Evolutionary conservation across 192 early-diverging fungal genomes (phyloP).

Genomic region (Coemansia sp.): DNA sequence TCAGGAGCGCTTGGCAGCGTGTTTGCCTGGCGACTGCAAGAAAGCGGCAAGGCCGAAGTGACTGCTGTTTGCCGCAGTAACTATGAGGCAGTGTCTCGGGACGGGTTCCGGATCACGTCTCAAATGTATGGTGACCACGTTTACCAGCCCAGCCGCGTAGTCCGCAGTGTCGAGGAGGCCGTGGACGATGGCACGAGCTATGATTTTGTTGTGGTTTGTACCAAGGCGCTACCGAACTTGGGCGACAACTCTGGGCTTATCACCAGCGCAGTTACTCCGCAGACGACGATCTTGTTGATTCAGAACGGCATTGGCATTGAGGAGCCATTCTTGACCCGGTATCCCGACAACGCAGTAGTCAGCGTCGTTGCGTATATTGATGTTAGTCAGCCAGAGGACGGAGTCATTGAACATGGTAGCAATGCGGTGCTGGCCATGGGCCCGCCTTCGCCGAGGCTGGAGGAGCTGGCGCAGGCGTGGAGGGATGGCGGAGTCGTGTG

Average conservation of each 20-base stretch:
- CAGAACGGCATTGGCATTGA: conserved; percentile 78
- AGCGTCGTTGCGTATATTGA: conserved; percentile 68
- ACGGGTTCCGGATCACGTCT: conserved; percentile 64
- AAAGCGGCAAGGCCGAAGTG: conserved; percentile 42
- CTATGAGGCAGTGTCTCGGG: conserved; percentile 56
- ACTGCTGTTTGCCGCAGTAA: conserved; percentile 74
- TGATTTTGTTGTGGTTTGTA: conserved; percentile 65
- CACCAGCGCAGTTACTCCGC: conserved; percentile 52
- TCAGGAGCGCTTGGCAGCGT: conserved; percentile 72
- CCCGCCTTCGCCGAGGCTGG: conserved; percentile 17
- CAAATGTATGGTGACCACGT: conserved; percentile 58
- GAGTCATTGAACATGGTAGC: conserved; percentile 59
- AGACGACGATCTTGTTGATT: conserved; percentile 65
- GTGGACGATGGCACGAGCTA: conserved; percentile 52
- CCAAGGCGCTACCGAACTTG: conserved; percentile 70
- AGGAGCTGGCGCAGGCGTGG: conserved; percentile 53
- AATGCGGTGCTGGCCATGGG: conserved; percentile 51
- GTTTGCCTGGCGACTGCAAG: conserved; percentile 67
- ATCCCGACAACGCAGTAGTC: conserved; percentile 64
- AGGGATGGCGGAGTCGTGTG: conserved; percentile 45
- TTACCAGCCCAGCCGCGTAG: conserved; percentile 60
- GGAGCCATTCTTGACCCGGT: conserved; percentile 58
- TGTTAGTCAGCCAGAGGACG: conserved; percentile 59
- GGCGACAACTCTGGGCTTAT: conserved; percentile 63
- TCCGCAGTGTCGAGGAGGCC: conserved; percentile 49